A percentile compares a stretch with the other conserved stretches of the same genome.
These are phyloP conservation scores for Suillus subaureus DNA, from an alignment of 768 basidiomycete genomes.

Conservation along the genomic window DNA sequence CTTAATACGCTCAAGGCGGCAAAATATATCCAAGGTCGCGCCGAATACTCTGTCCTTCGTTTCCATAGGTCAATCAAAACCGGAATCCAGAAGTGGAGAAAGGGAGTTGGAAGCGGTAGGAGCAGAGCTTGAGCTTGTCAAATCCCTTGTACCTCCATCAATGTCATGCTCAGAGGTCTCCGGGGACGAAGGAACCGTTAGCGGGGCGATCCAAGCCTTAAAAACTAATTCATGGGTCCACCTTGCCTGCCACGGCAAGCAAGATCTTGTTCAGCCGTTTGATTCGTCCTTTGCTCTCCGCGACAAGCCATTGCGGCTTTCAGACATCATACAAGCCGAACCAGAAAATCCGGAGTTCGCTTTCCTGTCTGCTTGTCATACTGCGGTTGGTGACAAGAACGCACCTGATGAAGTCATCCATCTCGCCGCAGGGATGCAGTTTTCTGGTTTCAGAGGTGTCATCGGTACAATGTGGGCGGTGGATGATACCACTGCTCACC, in stretches of 20 bases:
- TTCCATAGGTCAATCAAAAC: slow-evolving; percentile 24
- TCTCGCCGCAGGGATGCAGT: slow-evolving; percentile 39
- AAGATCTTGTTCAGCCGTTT: slow-evolving; percentile 24
- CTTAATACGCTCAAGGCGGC: slow-evolving; percentile 25
- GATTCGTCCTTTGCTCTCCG: slow-evolving; percentile 27
- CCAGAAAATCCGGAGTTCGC: slow-evolving; percentile 28
- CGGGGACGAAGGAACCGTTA: slow-evolving; percentile 16
- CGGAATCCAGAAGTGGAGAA: slow-evolving; percentile 5
- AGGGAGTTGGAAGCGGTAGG: slow-evolving; percentile 18
- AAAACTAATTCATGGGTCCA: slow-evolving; percentile 29
- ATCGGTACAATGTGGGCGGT: slow-evolving; percentile 39
- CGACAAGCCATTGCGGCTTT: slow-evolving; percentile 24
- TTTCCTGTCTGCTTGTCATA: slow-evolving; percentile 39
- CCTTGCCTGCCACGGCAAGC: slow-evolving; percentile 34
- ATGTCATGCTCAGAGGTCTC: slow-evolving; percentile 18
- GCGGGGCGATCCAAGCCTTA: slow-evolving; percentile 19
- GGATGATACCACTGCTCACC: slow-evolving; percentile 24
- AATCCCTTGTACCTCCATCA: slow-evolving; percentile 16
- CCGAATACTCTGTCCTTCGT: background rate
- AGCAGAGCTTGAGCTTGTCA: slow-evolving; percentile 24
- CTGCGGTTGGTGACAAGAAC: slow-evolving; percentile 21
- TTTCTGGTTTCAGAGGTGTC: slow-evolving; percentile 36
- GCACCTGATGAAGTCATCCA: slow-evolving; percentile 37
- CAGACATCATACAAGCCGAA: slow-evolving; percentile 24
- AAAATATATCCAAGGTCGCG: background rate